Percentiles rank a stretch among this genome's conserved stretches.
Evolutionary conservation across 2,329 filamentous ascomycete genomes (phyloP).

Genomic region (Zymoseptoria pseudotritici): DNA sequence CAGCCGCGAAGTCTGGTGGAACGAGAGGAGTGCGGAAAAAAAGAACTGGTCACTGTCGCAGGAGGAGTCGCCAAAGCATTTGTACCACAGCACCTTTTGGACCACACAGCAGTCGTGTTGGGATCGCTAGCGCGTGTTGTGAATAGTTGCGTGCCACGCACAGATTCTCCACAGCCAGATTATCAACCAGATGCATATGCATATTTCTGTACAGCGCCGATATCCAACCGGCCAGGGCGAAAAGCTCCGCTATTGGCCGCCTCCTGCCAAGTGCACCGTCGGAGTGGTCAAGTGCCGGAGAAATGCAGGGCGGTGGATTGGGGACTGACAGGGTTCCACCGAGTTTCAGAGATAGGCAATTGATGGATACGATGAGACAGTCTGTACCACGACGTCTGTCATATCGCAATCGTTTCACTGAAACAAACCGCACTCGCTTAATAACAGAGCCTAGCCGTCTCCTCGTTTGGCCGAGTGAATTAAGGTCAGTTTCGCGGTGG

Average conservation of each 20-base stretch:
- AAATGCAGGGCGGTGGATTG: background rate
- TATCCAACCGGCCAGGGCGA: background rate
- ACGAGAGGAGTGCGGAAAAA: background rate
- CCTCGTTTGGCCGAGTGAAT: background rate
- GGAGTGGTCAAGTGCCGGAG: constrained; percentile 3
- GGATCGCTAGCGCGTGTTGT: constrained; percentile 8
- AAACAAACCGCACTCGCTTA: background rate
- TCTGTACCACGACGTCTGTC: background rate
- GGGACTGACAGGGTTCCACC: constrained; percentile 1
- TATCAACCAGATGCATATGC: background rate
- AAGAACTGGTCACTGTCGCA: background rate
- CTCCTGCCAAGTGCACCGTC: constrained; percentile 5
- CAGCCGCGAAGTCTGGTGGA: background rate
- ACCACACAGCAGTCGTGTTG: constrained; percentile 3
- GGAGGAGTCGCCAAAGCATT: constrained; percentile 1
- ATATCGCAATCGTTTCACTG: background rate
- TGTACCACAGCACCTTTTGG: constrained; percentile 3
- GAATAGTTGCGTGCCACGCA: background rate
- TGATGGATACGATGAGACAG: background rate
- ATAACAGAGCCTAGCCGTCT: background rate
- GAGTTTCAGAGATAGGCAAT: background rate
- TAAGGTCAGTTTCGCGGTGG: background rate
- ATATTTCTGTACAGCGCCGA: constrained; percentile 2
- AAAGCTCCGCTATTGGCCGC: constrained; percentile 3
- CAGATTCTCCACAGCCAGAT: background rate